Conservation (phyloP, 345 rosid species). For the Brassica rapa region DNA sequence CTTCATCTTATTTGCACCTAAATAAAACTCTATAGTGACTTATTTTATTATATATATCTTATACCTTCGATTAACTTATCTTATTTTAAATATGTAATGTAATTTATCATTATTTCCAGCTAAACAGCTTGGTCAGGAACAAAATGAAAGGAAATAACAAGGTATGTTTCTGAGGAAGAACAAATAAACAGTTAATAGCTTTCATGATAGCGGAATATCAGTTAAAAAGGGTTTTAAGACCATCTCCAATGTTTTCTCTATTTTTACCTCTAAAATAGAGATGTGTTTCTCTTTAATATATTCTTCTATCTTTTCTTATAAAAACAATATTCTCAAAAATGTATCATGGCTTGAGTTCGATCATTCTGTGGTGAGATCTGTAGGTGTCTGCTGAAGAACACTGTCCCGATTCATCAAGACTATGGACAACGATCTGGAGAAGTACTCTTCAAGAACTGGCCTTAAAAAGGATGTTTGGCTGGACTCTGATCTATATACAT, state of each 20-base stretch:
- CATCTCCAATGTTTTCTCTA: too few relatives aligned
- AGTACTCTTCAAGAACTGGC: slow-evolving; percentile 25
- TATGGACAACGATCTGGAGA: slow-evolving; percentile 34
- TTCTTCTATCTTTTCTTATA: too few relatives aligned
- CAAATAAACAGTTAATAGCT: too few relatives aligned
- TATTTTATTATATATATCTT: background rate
- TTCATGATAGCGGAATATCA: too few relatives aligned
- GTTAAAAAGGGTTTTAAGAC: too few relatives aligned
- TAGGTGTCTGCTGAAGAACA: slow-evolving; percentile 49
- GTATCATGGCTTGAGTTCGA: slow-evolving; percentile 73
- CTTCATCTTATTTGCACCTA: background rate
- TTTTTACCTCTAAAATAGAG: too few relatives aligned
- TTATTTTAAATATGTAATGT: background rate
- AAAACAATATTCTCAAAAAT: too few relatives aligned
- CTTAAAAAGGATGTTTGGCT: slow-evolving; percentile 26
- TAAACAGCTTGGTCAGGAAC: background rate
- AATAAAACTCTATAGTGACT: background rate
- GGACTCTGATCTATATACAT: slow-evolving; percentile 39
- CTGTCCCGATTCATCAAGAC: slow-evolving; percentile 40
- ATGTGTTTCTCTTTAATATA: too few relatives aligned
- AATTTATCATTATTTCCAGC: background rate
- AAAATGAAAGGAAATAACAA: background rate
- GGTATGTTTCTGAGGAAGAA: too few relatives aligned
- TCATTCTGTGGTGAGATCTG: slow-evolving; percentile 50
- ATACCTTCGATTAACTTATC: background rate